These are phyloP conservation scores for Trichoderma sp. DNA, from an alignment of 2,329 filamentous ascomycete species.

Conservation along the genomic window DNA sequence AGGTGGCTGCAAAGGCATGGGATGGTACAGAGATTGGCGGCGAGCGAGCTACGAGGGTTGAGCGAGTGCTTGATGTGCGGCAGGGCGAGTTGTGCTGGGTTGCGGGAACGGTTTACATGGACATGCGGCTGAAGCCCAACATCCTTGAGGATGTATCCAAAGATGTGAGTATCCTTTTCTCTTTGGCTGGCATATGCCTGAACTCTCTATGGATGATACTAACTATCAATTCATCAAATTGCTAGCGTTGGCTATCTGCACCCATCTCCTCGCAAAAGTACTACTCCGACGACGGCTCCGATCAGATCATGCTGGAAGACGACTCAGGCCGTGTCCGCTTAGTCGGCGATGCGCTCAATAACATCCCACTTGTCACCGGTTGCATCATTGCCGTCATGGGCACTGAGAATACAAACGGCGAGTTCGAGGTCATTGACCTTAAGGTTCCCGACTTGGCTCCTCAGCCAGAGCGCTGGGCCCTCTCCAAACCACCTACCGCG, in stretches of 20 bases:
- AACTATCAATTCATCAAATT: not conserved
- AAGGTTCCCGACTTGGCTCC: conserved; percentile 83
- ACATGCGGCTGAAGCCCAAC: conserved; percentile 94
- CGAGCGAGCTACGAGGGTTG: conserved; percentile 73
- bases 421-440: conserved; percentile 89
- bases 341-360: conserved; percentile 68
- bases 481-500: conserved; percentile 51
- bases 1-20: conserved; percentile 75
- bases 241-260: conserved; percentile 85
- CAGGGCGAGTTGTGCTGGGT: conserved; percentile 97
- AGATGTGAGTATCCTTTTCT: conserved; percentile 60
- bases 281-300: conserved; percentile 58
- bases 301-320: conserved; percentile 88
- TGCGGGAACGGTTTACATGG: conserved; percentile 92
- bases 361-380: conserved; percentile 80
- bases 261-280: conserved; percentile 79
- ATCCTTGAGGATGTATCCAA: conserved; percentile 94
- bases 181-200: too few species aligned
- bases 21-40: conserved; percentile 74
- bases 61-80: conserved; percentile 90
- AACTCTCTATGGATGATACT: not conserved
- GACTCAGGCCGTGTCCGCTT: conserved; percentile 87
- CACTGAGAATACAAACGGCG: conserved; percentile 87
- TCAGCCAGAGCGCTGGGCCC: conserved; percentile 78
- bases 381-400: conserved; percentile 94